Evolutionary conservation across 345 rosid genomes (phyloP), one percentile per base, ranked within the genome.

Genomic region (Murraya koenigii): DNA sequence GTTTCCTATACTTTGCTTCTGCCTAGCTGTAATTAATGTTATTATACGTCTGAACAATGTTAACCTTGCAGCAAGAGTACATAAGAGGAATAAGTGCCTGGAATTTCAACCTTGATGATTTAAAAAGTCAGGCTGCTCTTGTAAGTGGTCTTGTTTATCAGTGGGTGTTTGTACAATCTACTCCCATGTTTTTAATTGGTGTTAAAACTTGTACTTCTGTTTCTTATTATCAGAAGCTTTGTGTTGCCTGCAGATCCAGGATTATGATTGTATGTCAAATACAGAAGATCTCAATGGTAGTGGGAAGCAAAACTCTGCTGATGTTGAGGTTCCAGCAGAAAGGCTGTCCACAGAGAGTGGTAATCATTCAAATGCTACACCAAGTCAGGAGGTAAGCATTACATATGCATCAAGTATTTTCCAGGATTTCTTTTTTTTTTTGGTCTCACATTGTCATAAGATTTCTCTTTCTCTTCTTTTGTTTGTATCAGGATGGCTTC

Each of bases 101-200:
- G 99, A 92, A 96, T 83, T 96, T 96, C 84, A 92, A 93, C 85
- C 89, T 96, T n/a, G 99, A 93, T 72, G 99, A 96, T 87, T 88
- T 93, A 71, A 96, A 90, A 84, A 86, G 78, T 83, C 99, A 93
- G 84, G 99, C 99, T 86, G 97, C 97, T 10, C 89, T 88, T 83
- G 98, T 96, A 83, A 83, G 94, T 86, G 65, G 65, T 75, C 72
- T 36, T 26, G 59, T 26, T 78, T 72, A 28, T 49, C 49, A 56
- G 19, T 67, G 55, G 32, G n/a, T 47, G 44, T 76, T 7, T 59
- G 52, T 35, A 39, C 64, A 49, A 20, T 68, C 75, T 81, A 11
- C 30, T 41, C n/a, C 49, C 13, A 7, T 74, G 67, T 36, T 56
- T 69, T 41, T 66, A 8, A 47, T 20, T 33, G 62, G 36, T 77